These are phyloP conservation scores for Penicillium silybi DNA, from an alignment of 495 filamentous ascomycete genomes.

Conservation along the genomic window DNA sequence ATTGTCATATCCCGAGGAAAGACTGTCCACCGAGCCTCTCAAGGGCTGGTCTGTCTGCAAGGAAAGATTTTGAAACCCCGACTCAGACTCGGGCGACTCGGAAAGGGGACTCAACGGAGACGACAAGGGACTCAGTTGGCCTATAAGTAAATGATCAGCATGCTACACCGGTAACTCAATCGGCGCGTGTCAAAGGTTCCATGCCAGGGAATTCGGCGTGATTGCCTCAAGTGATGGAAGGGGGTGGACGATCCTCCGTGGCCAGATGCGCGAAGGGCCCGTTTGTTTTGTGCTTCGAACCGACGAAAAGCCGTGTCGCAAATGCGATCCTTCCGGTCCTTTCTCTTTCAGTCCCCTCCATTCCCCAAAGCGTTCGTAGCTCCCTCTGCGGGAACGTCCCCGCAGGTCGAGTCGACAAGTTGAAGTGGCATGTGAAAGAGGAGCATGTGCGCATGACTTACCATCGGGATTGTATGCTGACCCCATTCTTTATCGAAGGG, in stretches of 20 bases:
- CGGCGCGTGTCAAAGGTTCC: constrained; percentile 6
- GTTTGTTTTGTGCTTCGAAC: neutral
- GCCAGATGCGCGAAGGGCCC: constrained; percentile 10
- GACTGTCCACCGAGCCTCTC: constrained; percentile 40
- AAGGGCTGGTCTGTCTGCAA: constrained; percentile 38
- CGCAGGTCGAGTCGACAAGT: neutral
- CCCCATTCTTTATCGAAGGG: constrained; percentile 33
- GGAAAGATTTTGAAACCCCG: constrained; percentile 55
- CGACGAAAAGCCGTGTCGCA: neutral
- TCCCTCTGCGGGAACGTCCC: neutral
- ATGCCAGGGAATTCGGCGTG: constrained; percentile 5
- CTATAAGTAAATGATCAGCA: constrained; percentile 26
- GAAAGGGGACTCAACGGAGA: constrained; percentile 43
- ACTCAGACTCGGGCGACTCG: constrained; percentile 39
- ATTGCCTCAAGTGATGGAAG: constrained; percentile 16
- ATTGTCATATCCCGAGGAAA: constrained; percentile 41
- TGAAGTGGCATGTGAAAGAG: constrained; percentile 22
- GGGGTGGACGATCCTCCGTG: constrained; percentile 7
- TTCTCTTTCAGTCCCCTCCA: neutral
- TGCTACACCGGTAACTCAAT: constrained; percentile 10
- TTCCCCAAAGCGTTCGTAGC: neutral
- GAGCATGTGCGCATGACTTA: constrained; percentile 29
- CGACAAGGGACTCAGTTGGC: constrained; percentile 46
- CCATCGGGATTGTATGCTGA: constrained; percentile 39
- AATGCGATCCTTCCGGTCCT: neutral